phyloP scores from a whole-genome alignment of 2,329 filamentous ascomycete genomes.

The Plectosphaerella plurivora region DNA sequence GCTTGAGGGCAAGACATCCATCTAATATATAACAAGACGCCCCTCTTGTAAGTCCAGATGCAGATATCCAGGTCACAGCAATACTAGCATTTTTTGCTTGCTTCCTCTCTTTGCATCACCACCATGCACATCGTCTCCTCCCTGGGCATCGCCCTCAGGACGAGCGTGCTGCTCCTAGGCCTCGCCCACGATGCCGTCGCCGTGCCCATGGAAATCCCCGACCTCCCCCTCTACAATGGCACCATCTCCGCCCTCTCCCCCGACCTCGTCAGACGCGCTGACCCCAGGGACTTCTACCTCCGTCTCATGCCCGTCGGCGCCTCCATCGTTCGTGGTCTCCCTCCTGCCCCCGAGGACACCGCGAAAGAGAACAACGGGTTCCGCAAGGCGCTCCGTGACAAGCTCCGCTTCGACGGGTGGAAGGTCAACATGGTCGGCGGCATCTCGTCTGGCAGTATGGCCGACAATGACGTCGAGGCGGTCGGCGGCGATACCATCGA shows the following conservation, averaged over 20 bases:
- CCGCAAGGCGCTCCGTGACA: conserved; percentile 22
- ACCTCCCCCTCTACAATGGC: not conserved
- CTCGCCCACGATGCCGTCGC: not conserved
- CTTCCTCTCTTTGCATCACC: not conserved
- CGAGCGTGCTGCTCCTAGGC: not conserved
- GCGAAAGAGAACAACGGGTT: conserved; percentile 27
- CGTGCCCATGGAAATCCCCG: not conserved
- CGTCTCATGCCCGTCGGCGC: conserved; percentile 31
- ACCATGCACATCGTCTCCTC: not conserved
- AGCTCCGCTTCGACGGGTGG: conserved; percentile 20
- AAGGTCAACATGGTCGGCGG: conserved; percentile 34
- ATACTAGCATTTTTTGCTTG: not conserved
- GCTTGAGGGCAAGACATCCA: not conserved
- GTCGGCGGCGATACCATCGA: conserved; percentile 34
- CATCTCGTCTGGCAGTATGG: conserved; percentile 29
- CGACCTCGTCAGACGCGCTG: not conserved
- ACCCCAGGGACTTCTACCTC: conserved; percentile 1
- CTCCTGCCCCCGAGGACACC: conserved; percentile 10
- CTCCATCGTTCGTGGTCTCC: conserved; percentile 26
- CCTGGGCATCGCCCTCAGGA: not conserved
- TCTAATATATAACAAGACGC: not conserved
- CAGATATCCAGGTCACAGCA: not conserved
- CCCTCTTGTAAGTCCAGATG: not conserved
- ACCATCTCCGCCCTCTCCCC: not conserved
- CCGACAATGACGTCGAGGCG: conserved; percentile 31